Percentiles rank a stretch among this genome's conserved stretches.
Evolutionary conservation across 768 basidiomycete genomes (phyloP).

Genomic region (Galerina marginata): DNA sequence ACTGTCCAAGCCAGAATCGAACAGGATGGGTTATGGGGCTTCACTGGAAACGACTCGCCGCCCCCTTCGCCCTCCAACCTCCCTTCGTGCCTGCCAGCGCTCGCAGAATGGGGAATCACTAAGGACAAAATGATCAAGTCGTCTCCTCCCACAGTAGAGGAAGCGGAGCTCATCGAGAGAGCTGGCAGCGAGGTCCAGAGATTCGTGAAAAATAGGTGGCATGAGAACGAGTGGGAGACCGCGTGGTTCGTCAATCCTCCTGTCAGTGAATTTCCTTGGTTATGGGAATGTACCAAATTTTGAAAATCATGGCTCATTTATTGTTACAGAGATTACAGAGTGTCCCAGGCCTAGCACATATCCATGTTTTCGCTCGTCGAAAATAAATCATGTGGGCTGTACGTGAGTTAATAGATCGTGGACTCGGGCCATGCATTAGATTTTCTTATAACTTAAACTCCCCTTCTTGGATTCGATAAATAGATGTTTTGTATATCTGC

Average conservation of each 20-base stretch:
- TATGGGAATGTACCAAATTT: not conserved
- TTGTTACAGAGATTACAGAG: constrained; percentile 74
- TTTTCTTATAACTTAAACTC: too few species aligned
- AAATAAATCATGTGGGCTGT: constrained; percentile 9
- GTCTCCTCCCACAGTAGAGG: constrained; percentile 52
- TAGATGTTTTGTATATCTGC: too few species aligned
- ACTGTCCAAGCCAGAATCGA: constrained; percentile 61
- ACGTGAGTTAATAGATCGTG: too few species aligned
- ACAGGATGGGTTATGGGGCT: constrained; percentile 84
- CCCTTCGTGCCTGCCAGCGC: constrained; percentile 59
- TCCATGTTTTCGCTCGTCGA: constrained; percentile 82
- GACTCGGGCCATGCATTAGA: too few species aligned
- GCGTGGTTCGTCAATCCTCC: constrained; percentile 93
- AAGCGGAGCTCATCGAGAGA: constrained; percentile 52
- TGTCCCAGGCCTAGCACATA: constrained; percentile 79
- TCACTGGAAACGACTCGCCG: constrained; percentile 64
- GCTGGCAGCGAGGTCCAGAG: constrained; percentile 64
- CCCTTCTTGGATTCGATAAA: too few species aligned
- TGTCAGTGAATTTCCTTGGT: constrained; percentile 46
- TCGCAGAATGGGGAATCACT: constrained; percentile 76
- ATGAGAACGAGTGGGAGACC: constrained; percentile 81
- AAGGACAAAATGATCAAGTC: constrained; percentile 63
- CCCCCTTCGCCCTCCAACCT: constrained; percentile 67
- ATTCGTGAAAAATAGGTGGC: constrained; percentile 73
- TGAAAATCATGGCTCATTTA: constrained; percentile 1